These are phyloP conservation scores for Epichloe brachyelytri DNA, from an alignment of 2,329 filamentous ascomycete genomes.

Conservation along the genomic window DNA sequence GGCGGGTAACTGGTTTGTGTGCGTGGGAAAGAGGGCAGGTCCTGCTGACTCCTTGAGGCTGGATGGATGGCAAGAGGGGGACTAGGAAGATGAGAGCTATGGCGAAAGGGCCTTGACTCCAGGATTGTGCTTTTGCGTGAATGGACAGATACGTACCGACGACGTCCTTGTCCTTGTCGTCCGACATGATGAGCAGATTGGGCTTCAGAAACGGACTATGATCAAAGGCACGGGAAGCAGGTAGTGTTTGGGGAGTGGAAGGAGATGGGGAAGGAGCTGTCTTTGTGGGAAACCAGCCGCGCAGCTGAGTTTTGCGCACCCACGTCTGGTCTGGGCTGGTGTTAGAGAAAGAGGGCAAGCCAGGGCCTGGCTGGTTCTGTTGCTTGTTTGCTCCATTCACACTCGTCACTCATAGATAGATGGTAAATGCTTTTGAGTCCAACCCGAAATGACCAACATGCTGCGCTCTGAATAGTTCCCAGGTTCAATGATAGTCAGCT, in stretches of 20 bases:
- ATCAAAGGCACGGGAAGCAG: not conserved
- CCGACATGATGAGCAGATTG: constrained; percentile 27
- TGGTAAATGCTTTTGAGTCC: too few species aligned
- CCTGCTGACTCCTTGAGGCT: not conserved
- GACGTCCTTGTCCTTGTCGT: constrained; percentile 33
- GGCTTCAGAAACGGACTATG: not conserved
- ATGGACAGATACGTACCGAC: constrained; percentile 25
- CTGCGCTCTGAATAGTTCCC: too few species aligned
- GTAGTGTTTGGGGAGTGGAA: constrained; percentile 1
- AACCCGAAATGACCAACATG: not conserved
- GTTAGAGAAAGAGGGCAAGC: not conserved
- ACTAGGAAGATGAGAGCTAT: not conserved
- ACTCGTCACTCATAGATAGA: too few species aligned
- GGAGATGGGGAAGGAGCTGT: constrained; percentile 3
- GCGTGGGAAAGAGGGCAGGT: constrained; percentile 14
- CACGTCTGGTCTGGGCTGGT: not conserved
- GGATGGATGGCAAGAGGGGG: not conserved
- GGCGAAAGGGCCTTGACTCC: not conserved
- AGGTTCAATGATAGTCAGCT: too few species aligned
- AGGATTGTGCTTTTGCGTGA: not conserved
- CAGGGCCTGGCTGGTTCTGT: not conserved
- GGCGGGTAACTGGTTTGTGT: constrained; percentile 9
- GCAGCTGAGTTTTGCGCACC: not conserved
- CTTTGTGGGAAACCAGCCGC: constrained; percentile 3
- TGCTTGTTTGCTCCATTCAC: too few species aligned